A percentile compares a stretch with the other conserved stretches of the same genome.
Evolutionary conservation across 164 flowering plant genomes (phyloP).

Genomic region (Stephania yunnanensis): DNA sequence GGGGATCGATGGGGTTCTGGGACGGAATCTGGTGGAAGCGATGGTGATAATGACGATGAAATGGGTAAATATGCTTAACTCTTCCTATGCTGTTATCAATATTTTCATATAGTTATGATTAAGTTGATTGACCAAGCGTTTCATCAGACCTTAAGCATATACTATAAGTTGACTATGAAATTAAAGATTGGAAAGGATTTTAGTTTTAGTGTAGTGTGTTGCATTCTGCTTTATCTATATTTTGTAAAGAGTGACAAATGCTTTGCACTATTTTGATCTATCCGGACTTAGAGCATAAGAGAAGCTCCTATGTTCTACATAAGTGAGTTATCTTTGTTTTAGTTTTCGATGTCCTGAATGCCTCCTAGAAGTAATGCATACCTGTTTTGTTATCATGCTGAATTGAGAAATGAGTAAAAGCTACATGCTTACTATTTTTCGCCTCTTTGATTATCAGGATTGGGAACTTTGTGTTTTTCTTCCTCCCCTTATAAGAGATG

Average conservation of each 20-base stretch:
- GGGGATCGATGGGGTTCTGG: slow-evolving; percentile 78
- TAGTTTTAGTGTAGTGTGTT: too few species aligned
- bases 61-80: slow-evolving; percentile 25
- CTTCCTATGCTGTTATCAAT: background rate
- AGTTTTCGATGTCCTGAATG: background rate
- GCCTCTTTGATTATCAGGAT: background rate
- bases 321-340: too few species aligned
- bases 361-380: background rate
- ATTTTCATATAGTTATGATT: background rate
- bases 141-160: background rate
- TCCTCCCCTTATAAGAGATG: background rate
- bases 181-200: too few species aligned
- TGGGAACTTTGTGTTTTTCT: background rate
- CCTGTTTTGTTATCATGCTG: background rate
- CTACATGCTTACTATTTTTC: background rate
- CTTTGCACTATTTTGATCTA: too few species aligned
- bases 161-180: too few species aligned
- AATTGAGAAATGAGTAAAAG: background rate
- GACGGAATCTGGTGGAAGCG: slow-evolving; percentile 44
- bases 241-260: too few species aligned
- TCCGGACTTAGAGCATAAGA: too few species aligned
- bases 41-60: slow-evolving; percentile 29
- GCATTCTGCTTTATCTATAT: too few species aligned
- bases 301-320: too few species aligned
- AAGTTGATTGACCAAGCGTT: background rate